phyloP scores from a whole-genome alignment of 2,329 filamentous ascomycete genomes.

The Exutisphaerella laricina region DNA sequence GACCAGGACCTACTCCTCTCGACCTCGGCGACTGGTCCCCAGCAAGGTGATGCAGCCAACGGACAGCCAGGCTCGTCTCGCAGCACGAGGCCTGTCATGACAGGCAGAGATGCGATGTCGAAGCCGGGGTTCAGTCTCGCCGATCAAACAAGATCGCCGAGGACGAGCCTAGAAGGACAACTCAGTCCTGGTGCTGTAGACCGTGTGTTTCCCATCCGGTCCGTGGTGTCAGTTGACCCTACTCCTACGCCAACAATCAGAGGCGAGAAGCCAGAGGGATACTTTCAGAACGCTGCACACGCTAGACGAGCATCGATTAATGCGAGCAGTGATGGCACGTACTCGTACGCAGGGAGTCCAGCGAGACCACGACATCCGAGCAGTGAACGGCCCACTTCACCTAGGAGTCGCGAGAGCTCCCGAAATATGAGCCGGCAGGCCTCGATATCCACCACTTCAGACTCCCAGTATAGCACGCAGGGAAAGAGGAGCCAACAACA shows the following conservation, averaged over 20 bases:
- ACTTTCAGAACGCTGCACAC: constrained; percentile 34
- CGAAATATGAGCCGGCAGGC: constrained; percentile 9
- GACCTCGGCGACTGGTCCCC: neutral
- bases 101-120: constrained; percentile 8
- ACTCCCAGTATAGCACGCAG: constrained; percentile 7
- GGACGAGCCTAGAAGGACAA: constrained; percentile 18
- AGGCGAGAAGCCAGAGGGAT: constrained; percentile 24
- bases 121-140: constrained; percentile 1
- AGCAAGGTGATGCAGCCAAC: neutral
- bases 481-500: constrained; percentile 7
- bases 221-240: constrained; percentile 67
- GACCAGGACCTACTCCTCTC: neutral
- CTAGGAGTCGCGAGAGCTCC: constrained; percentile 4
- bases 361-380: constrained; percentile 9
- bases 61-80: neutral
- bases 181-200: constrained; percentile 46
- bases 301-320: constrained; percentile 19
- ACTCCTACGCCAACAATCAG: constrained; percentile 32
- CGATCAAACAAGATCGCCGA: constrained; percentile 6
- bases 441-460: constrained; percentile 14
- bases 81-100: neutral
- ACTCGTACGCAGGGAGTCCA: neutral
- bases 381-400: constrained; percentile 5
- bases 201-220: constrained; percentile 74
- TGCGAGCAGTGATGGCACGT: neutral